These are phyloP conservation scores for Yarrowia sp. DNA, from an alignment of 805 yeast genomes.

Conservation along the genomic window DNA sequence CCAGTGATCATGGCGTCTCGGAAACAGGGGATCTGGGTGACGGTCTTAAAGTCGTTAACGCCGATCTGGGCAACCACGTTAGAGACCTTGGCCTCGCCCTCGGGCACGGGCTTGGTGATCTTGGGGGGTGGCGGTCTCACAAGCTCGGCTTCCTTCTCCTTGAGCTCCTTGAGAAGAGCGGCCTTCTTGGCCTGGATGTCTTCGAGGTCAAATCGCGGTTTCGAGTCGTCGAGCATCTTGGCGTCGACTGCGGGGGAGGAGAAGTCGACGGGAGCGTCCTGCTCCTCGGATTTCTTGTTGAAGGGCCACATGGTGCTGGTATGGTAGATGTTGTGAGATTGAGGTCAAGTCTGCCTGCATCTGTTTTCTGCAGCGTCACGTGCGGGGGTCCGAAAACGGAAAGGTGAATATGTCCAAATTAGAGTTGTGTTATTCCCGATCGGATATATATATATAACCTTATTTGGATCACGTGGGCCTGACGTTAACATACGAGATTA, in stretches of 20 bases:
- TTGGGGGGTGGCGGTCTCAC: slow-evolving; percentile 19
- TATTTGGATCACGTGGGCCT: neutral
- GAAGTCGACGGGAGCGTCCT: slow-evolving; percentile 10
- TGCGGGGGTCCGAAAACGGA: neutral
- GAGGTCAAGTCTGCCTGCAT: slow-evolving; percentile 12
- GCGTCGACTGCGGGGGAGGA: neutral
- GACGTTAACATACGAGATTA: too few relatives aligned
- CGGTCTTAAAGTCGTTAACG: slow-evolving; percentile 37
- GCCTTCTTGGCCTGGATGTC: slow-evolving; percentile 23
- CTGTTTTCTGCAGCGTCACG: neutral
- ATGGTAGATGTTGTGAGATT: neutral
- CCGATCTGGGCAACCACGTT: slow-evolving; percentile 29
- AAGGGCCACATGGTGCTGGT: slow-evolving; percentile 10
- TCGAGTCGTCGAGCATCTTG: neutral
- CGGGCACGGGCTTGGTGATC: slow-evolving; percentile 21
- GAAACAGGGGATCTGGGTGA: slow-evolving; percentile 41
- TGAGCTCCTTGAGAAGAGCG: slow-evolving; percentile 20
- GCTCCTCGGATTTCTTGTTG: neutral
- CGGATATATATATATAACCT: neutral
- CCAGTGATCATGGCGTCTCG: slow-evolving; percentile 42
- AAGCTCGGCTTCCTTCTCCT: slow-evolving; percentile 13
- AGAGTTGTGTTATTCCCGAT: neutral
- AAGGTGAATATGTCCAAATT: too few relatives aligned
- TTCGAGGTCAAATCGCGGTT: slow-evolving; percentile 19
- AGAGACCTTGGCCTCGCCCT: slow-evolving; percentile 16